Conservation (phyloP, 1,284 basidiomycete genomes). For the Rhodotorula sp. region DNA sequence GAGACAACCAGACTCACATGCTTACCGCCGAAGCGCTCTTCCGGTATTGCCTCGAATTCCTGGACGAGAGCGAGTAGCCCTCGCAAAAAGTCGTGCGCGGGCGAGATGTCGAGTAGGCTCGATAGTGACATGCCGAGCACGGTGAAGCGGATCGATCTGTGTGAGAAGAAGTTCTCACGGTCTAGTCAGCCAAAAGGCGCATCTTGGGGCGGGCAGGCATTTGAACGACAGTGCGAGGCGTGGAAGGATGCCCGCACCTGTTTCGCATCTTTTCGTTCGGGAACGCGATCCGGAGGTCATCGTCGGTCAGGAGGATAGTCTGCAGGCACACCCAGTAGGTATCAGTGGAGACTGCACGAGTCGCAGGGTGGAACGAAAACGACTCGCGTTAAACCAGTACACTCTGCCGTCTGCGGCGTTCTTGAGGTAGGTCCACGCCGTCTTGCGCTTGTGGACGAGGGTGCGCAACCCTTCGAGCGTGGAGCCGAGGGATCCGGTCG, state of each 20-base stretch:
- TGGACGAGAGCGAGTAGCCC: slow-evolving; percentile 66
- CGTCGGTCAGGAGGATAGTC: slow-evolving; percentile 70
- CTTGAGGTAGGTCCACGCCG: slow-evolving; percentile 76
- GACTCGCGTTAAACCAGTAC: slow-evolving; percentile 68
- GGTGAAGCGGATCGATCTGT: slow-evolving; percentile 71
- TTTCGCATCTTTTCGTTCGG: slow-evolving; percentile 70
- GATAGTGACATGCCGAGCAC: slow-evolving; percentile 80
- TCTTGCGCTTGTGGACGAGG: slow-evolving; percentile 73
- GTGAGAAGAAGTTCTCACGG: neutral
- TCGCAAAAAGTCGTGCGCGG: slow-evolving; percentile 71
- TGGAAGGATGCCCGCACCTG: slow-evolving; percentile 55
- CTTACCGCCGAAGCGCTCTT: slow-evolving; percentile 75
- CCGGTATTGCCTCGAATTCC: slow-evolving; percentile 74
- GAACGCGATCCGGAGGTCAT: slow-evolving; percentile 70
- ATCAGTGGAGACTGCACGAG: neutral
- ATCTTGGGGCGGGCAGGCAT: no score
- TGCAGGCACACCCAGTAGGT: neutral
- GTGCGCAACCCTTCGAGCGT: slow-evolving; percentile 54
- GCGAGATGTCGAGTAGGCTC: slow-evolving; percentile 68
- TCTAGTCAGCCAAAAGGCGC: neutral
- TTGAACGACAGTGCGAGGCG: neutral
- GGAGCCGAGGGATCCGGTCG: slow-evolving; percentile 14
- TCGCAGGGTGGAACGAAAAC: no score
- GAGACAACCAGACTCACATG: slow-evolving; percentile 56
- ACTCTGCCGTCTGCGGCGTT: slow-evolving; percentile 75